Conservation (phyloP, 2,329 filamentous ascomycete species). For the Sporothrix globosa region DNA sequence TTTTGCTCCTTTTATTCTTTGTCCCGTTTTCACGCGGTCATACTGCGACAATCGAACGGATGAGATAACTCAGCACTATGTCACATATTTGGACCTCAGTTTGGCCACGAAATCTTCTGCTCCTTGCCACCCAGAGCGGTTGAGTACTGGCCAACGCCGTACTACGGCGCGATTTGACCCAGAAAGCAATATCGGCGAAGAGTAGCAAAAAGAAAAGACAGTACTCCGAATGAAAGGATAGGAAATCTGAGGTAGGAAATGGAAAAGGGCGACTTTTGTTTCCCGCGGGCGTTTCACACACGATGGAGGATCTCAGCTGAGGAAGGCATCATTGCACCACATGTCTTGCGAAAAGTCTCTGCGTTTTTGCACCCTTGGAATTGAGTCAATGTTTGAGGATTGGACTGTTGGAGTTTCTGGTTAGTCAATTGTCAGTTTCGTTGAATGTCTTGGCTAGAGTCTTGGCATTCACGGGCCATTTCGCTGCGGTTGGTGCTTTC, state of each 20-base stretch:
- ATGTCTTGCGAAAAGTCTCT: neutral
- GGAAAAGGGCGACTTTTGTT: neutral
- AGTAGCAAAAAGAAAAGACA: neutral
- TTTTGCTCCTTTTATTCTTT: neutral
- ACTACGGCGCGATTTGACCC: too few relatives aligned
- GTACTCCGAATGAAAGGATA: too few relatives aligned
- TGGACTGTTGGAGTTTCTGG: neutral
- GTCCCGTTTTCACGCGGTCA: neutral
- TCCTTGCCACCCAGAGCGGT: neutral
- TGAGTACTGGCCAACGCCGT: neutral
- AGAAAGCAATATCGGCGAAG: neutral
- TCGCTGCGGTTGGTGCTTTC: conserved; percentile 6
- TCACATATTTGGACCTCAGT: neutral
- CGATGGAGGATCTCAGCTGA: neutral
- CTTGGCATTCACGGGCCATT: conserved; percentile 20
- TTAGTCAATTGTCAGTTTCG: neutral
- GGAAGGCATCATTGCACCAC: neutral
- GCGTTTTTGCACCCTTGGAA: too few relatives aligned
- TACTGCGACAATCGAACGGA: neutral
- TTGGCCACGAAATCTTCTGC: neutral
- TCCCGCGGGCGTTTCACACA: neutral
- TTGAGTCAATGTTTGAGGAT: neutral
- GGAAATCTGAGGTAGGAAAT: neutral
- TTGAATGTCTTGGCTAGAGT: neutral
- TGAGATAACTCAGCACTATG: neutral